Conservation (phyloP, 148 eudicot species). For the Dianthus caryophyllus region DNA sequence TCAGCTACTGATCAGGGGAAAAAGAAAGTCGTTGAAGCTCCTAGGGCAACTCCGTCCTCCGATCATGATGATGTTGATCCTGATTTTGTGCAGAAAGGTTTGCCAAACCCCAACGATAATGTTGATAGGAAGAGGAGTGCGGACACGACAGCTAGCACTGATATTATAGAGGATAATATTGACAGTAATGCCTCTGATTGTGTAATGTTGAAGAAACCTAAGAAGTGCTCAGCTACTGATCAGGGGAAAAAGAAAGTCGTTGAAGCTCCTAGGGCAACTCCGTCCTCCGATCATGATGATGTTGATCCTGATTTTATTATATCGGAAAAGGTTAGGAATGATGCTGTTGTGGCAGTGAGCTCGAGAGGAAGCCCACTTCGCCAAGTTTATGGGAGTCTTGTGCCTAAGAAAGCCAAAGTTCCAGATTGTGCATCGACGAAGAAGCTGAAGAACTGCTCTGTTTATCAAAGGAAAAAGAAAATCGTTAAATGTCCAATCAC, state of each 20-base stretch:
- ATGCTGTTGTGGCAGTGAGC: background rate
- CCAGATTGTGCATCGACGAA: too few species aligned
- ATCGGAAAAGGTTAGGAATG: background rate
- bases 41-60: background rate
- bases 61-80: conserved; percentile 7
- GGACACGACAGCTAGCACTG: conserved; percentile 21
- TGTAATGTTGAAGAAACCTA: conserved; percentile 22
- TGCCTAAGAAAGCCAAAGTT: too few species aligned
- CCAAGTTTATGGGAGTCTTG: conserved; percentile 5
- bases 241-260: background rate
- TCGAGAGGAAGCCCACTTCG: background rate
- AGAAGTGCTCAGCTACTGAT: conserved; percentile 13
- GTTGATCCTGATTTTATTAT: conserved; percentile 15
- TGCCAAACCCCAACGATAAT: conserved; percentile 2
- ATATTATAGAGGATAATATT: conserved; percentile 14
- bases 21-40: background rate
- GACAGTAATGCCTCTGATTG: conserved; percentile 7
- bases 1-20: conserved; percentile 1
- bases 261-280: conserved; percentile 6
- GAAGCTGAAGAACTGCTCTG: too few species aligned
- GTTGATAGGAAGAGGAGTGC: conserved; percentile 15
- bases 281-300: background rate
- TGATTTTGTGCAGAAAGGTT: conserved; percentile 24
- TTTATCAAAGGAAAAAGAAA: too few species aligned
- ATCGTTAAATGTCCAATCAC: too few species aligned